Conservation (phyloP, 2,329 filamentous ascomycete genomes). For the Akanthomyces muscarius region DNA sequence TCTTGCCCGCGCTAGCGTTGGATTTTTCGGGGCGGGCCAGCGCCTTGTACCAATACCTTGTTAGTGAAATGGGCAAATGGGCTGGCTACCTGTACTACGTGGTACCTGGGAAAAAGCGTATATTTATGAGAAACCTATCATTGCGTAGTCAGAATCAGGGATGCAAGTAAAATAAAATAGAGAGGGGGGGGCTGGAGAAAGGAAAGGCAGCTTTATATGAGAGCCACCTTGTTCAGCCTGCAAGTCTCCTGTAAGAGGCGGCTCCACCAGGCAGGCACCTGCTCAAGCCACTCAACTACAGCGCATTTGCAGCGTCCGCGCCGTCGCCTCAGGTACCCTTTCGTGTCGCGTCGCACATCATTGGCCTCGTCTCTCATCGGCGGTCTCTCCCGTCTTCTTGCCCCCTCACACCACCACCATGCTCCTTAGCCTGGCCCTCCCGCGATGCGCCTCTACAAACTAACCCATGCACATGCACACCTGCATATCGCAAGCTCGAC, state of each 20-base stretch:
- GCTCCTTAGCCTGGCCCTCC: not conserved
- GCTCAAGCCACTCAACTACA: conserved; percentile 11
- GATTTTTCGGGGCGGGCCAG: not conserved
- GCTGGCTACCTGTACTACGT: no score
- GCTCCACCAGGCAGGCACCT: not conserved
- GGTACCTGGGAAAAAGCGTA: no score
- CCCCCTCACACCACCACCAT: not conserved
- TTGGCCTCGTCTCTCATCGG: not conserved
- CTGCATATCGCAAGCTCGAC: conserved; percentile 1
- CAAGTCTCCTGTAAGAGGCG: not conserved
- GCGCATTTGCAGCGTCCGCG: not conserved
- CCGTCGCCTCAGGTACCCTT: not conserved
- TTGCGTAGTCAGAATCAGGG: no score
- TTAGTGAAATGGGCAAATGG: no score
- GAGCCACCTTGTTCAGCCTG: no score
- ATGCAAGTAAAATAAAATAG: no score
- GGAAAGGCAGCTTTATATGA: no score
- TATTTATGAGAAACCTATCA: no score
- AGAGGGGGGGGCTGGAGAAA: no score
- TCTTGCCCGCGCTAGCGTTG: not conserved
- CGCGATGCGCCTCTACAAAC: conserved; percentile 6
- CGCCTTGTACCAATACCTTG: not conserved
- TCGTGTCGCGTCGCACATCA: not conserved
- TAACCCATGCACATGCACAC: conserved; percentile 11
- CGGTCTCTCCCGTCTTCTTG: not conserved